Evolutionary conservation across 2,329 filamentous ascomycete genomes (phyloP).

Genomic region (Fusarium protoensiforme): DNA sequence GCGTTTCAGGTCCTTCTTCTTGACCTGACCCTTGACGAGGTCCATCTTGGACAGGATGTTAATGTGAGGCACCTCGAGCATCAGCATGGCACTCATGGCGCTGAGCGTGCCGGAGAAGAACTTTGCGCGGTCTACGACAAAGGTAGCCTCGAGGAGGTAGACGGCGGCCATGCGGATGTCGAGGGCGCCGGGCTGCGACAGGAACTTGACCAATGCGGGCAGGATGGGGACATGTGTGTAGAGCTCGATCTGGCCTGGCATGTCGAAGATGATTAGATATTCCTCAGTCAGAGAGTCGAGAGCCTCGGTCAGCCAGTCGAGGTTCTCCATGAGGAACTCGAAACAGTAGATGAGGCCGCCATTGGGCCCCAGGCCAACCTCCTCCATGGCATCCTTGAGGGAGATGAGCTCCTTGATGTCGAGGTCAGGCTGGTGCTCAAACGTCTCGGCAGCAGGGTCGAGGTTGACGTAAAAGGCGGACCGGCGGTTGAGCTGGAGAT

Average conservation of each 20-base stretch:
- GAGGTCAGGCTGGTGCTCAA: slow-evolving; percentile 90
- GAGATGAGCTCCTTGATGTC: slow-evolving; percentile 97
- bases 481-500: slow-evolving; percentile 89
- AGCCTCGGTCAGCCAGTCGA: slow-evolving; percentile 89
- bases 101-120: slow-evolving; percentile 96
- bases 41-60: slow-evolving; percentile 99
- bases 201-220: slow-evolving; percentile 82
- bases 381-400: slow-evolving; percentile 96
- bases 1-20: slow-evolving; percentile 86
- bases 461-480: slow-evolving; percentile 98
- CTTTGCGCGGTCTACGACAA: slow-evolving; percentile 94
- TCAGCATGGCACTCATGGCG: slow-evolving; percentile 99
- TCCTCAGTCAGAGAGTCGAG: slow-evolving; percentile 91
- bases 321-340: slow-evolving; percentile 93
- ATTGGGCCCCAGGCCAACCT: slow-evolving; percentile 89
- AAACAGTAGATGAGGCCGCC: slow-evolving; percentile 96
- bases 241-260: slow-evolving; percentile 98
- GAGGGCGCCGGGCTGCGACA: slow-evolving; percentile 81
- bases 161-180: slow-evolving; percentile 93
- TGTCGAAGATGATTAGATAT: slow-evolving; percentile 97
- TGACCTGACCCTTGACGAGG: slow-evolving; percentile 88
- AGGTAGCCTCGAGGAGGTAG: slow-evolving; percentile 95
- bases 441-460: slow-evolving; percentile 93
- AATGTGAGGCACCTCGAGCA: slow-evolving; percentile 96
- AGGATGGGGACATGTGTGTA: slow-evolving; percentile 97